phyloP scores from a whole-genome alignment of 139 green algal genomes.

The Helicosporidium sp. region DNA sequence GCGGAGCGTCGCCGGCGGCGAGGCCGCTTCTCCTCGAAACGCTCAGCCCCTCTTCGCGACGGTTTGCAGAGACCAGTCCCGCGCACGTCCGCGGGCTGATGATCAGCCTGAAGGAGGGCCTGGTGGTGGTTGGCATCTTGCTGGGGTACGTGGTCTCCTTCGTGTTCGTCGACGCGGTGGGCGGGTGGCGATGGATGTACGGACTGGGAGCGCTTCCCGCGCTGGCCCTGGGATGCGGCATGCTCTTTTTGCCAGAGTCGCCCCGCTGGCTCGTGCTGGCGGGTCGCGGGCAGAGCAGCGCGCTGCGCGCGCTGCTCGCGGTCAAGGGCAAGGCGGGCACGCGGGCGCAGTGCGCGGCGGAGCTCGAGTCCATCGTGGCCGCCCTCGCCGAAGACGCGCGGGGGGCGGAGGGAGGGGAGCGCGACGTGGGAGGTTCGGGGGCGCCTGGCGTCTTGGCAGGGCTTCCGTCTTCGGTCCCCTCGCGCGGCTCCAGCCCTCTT shows the following conservation, averaged over 20 bases:
- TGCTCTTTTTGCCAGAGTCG: constrained; percentile 50
- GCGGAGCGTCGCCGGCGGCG: background rate
- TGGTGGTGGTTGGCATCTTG: constrained; percentile 76
- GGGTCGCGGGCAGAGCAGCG: constrained; percentile 10
- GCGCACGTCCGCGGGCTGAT: constrained; percentile 48
- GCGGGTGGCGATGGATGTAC: constrained; percentile 68
- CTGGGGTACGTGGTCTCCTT: constrained; percentile 27
- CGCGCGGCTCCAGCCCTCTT: too few species aligned
- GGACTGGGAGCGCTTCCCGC: constrained; percentile 24
- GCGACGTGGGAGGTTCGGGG: background rate
- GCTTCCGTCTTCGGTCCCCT: too few species aligned
- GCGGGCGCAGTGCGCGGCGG: constrained; percentile 7
- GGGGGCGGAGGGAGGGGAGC: background rate
- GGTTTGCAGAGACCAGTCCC: constrained; percentile 48
- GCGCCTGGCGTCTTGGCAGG: too few species aligned
- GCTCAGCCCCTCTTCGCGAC: too few species aligned
- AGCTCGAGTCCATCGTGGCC: constrained; percentile 17
- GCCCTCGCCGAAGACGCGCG: background rate
- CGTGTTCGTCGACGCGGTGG: constrained; percentile 18
- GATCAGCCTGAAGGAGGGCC: constrained; percentile 60
- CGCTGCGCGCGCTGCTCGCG: constrained; percentile 16
- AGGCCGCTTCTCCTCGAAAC: too few species aligned
- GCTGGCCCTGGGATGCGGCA: constrained; percentile 12
- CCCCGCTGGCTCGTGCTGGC: constrained; percentile 67
- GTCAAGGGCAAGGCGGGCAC: constrained; percentile 16